A percentile compares a stretch with the other conserved stretches of the same genome.
Evolutionary conservation across 495 filamentous ascomycete genomes (phyloP).

Genomic region (Hypomontagnella submonticulosa): DNA sequence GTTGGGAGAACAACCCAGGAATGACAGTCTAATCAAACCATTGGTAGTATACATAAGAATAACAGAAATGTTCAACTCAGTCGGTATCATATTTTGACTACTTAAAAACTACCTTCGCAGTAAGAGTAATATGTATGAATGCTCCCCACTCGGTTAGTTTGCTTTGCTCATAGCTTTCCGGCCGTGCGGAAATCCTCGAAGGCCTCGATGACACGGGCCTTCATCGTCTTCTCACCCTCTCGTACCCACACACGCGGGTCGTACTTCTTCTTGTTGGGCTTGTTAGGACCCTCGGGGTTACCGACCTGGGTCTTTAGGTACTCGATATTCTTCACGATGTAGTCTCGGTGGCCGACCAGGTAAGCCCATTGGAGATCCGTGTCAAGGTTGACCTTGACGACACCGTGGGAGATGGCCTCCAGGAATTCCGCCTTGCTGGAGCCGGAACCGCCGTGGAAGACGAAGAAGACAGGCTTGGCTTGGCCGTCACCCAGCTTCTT

Average conservation of each 20-base stretch:
- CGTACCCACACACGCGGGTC: constrained; percentile 84
- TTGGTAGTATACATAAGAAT: neutral
- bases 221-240: constrained; percentile 98
- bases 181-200: constrained; percentile 93
- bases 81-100: constrained; percentile 17
- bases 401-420: constrained; percentile 88
- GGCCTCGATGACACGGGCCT: constrained; percentile 77
- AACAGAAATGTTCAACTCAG: neutral
- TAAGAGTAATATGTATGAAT: constrained; percentile 18
- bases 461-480: constrained; percentile 95
- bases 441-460: constrained; percentile 98
- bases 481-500: constrained; percentile 67
- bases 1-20: neutral
- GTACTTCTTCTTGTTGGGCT: constrained; percentile 99
- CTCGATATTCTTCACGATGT: constrained; percentile 92
- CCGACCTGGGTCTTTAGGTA: constrained; percentile 87
- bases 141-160: constrained; percentile 1
- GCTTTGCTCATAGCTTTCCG: constrained; percentile 75
- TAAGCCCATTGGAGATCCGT: constrained; percentile 91
- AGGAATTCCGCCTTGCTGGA: constrained; percentile 87
- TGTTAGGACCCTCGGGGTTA: constrained; percentile 94
- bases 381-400: constrained; percentile 98
- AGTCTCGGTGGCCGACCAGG: constrained; percentile 90
- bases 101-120: constrained; percentile 12
- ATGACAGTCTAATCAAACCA: neutral